Evolutionary conservation across 2,329 filamentous ascomycete species (phyloP).

Genomic region (Pyrenophora teres): DNA sequence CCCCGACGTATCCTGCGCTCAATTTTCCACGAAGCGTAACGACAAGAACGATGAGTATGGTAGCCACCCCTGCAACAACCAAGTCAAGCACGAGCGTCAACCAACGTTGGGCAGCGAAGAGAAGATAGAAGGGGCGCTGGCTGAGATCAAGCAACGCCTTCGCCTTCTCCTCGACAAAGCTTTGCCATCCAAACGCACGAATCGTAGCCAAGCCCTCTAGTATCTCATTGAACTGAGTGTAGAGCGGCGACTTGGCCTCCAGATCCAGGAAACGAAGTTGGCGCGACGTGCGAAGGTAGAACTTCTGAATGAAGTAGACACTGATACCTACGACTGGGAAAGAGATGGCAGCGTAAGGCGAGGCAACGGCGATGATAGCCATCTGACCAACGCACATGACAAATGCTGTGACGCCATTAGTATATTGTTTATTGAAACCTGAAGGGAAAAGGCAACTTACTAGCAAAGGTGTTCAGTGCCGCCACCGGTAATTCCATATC

Average conservation of each 20-base stretch:
- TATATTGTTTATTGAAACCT: neutral
- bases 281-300: conserved; percentile 55
- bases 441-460: neutral
- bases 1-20: conserved; percentile 56
- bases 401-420: conserved; percentile 27
- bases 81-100: conserved; percentile 49
- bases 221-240: conserved; percentile 59
- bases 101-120: conserved; percentile 55
- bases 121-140: conserved; percentile 53
- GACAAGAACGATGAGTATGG: conserved; percentile 44
- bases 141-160: conserved; percentile 47
- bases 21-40: conserved; percentile 47
- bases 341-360: conserved; percentile 47
- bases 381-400: conserved; percentile 43
- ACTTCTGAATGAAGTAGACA: conserved; percentile 51
- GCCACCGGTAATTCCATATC: conserved; percentile 50
- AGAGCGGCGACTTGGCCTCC: conserved; percentile 57
- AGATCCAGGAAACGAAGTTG: conserved; percentile 59
- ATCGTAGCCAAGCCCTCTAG: conserved; percentile 56
- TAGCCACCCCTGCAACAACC: conserved; percentile 48
- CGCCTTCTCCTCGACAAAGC: conserved; percentile 46
- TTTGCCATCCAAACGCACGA: conserved; percentile 58
- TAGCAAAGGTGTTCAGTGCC: conserved; percentile 42
- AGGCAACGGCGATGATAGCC: conserved; percentile 47
- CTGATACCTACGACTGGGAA: conserved; percentile 47